Evolutionary conservation across 305 asterid species (phyloP), one percentile per base, ranked within the genome.

Genomic region (Solanum hybrid): DNA sequence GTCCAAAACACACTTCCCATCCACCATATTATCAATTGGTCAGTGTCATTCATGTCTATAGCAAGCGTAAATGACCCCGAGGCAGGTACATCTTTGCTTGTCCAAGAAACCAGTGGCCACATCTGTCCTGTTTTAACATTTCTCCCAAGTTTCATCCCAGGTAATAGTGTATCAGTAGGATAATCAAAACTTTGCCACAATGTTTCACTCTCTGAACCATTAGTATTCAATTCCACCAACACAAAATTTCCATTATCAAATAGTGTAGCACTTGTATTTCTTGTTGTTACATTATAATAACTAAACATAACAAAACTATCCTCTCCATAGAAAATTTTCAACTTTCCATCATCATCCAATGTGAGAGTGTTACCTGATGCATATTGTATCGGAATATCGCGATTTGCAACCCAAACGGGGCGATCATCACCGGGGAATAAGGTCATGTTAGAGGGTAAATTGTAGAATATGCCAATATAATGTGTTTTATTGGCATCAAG

Each of bases 101-200:
- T 89, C 95, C 95, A 93, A 13, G 95, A 93, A 24, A 89, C 6
- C 28, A 93, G 89, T 3, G 57, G 90, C 92, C 91, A 84, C 0
- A 87, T 77, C 28, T 87, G 80, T 26, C 93, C 93, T 20, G 93
- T 91, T 74, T 74, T 89, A 39, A 36, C 90, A 88, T 92, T 90
- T 84, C 90, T 24, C 5, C 94, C 93, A 9, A 94, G 74, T 91
- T 84, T 94, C 95, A 94, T 94, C 80, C 94, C 94, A 2, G 96
- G 91, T 79, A 94, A 92, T 77, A 94, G 91, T 35, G 94, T 93
- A 74, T 94, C 94, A 0, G 94, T 94, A 8, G 95, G 96, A 91
- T 91, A 80, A 86, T 93, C 94, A 76, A 91, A 93, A 35, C 95
- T 94, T 16, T 93, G 93, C 95, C 95, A 94, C 84, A 94, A 74